Evolutionary conservation across 176 grass and related monocot genomes (phyloP).

Genomic region (Bonia amplexicaulis): DNA sequence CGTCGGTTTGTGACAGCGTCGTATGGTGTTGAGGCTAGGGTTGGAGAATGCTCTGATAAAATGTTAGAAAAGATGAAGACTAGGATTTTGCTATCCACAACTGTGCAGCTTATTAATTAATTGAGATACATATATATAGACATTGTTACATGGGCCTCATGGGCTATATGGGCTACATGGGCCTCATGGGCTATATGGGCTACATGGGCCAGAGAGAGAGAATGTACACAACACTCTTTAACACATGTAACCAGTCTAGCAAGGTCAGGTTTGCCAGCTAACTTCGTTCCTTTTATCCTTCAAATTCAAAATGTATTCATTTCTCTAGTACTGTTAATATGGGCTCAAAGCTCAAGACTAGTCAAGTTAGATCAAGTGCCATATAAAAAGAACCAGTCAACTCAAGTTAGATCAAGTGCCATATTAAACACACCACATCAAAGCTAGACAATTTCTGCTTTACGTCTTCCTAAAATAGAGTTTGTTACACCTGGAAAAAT

Average conservation of each 20-base stretch:
- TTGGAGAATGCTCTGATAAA: too few species aligned
- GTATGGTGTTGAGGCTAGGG: too few species aligned
- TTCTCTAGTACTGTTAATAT: background rate
- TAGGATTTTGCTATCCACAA: too few species aligned
- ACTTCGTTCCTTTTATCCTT: background rate
- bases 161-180: too few species aligned
- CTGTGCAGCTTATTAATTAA: too few species aligned
- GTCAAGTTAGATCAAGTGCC: background rate
- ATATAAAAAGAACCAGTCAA: background rate
- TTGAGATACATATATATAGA: too few species aligned
- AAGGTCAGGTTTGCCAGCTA: background rate
- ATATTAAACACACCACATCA: background rate
- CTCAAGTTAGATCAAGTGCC: background rate
- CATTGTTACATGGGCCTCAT: too few species aligned
- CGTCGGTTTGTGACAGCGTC: too few species aligned
- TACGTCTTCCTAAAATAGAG: background rate
- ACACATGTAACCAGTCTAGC: background rate
- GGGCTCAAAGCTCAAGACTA: background rate
- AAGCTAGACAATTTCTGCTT: background rate
- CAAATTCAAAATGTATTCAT: background rate
- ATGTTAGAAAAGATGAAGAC: too few species aligned
- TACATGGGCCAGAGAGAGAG: too few species aligned
- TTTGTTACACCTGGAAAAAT: background rate
- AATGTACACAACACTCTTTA: too few species aligned
- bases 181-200: too few species aligned